Base-by-base conservation (phyloP, 2,329 filamentous ascomycete species). In the Atkinsonella hypoxylon region DNA sequence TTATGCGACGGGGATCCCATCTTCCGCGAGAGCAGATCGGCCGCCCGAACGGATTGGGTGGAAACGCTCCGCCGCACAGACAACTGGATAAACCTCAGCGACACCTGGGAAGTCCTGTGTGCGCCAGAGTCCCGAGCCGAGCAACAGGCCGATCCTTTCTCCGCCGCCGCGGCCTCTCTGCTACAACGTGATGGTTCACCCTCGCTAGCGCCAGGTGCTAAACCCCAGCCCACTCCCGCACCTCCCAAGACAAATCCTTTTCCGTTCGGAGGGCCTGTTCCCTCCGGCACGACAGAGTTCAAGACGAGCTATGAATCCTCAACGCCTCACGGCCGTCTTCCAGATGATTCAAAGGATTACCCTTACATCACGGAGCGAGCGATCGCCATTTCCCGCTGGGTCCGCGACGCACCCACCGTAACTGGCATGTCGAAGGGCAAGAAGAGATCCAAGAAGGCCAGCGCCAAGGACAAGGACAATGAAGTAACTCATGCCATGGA, bases 1-100 rank as follows among this genome's bases (percentile, higher is more conserved):
- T 75, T 93, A 22, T 82, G 80, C 46, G 85, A 93, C 59, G 87
- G 87, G 4, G 90, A 88, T 58, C 88, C 88, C 0, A 78, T 91
- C 46, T 91, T 94, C 61, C 81, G 89, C 55, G 75, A 82, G 0
- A 81, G 83, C 22, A 75, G 84, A 47, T 85, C 80, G 3, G 82
- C 85, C 1, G 82, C 85, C 2, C 81, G 86, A 48, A 78, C 83
- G 3, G 88, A 94, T 66, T 94, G 87, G 87, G 79, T 84, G 45
- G 85, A 91, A 65, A 74, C 91, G 0, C 65, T 93, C 10, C 77
- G 82, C 0, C 77, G 79, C 31, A 75, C 77, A 0, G 74, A 79
- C 2, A 49, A 87, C 61, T 89, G 83, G 83, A 74, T 91, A 48
- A 74, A 77, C 7, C 73, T 93, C 9, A 63, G 67, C 2, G 67